phyloP scores from a whole-genome alignment of 345 rosid species.

The Lagerstroemia speciosa region DNA sequence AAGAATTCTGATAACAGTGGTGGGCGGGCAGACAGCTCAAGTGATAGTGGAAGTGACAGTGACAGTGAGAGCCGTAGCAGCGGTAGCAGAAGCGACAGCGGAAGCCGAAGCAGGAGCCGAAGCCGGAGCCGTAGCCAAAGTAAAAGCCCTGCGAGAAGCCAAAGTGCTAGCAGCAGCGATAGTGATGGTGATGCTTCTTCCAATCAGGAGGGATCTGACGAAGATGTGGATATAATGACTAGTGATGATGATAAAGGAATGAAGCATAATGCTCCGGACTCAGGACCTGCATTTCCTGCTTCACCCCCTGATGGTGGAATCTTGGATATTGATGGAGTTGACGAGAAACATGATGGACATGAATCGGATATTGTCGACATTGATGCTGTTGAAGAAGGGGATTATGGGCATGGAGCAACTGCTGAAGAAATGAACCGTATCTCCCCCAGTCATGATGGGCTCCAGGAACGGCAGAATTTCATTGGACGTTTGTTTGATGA shows the following conservation, averaged over 20 bases:
- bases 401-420: conserved; percentile 16
- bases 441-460: conserved; percentile 32
- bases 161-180: conserved; percentile 81
- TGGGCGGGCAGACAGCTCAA: conserved; percentile 58
- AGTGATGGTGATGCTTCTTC: conserved; percentile 90
- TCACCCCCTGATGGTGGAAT: conserved; percentile 24
- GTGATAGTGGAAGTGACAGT: conserved; percentile 67
- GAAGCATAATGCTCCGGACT: conserved; percentile 31
- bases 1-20: conserved; percentile 58
- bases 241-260: conserved; percentile 70
- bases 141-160: conserved; percentile 40
- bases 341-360: conserved; percentile 41
- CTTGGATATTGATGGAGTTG: conserved; percentile 23
- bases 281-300: conserved; percentile 24
- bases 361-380: conserved; percentile 42
- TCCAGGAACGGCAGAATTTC: conserved; percentile 46
- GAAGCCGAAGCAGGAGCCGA: conserved; percentile 45
- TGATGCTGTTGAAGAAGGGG: conserved; percentile 24
- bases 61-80: conserved; percentile 60
- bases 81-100: conserved; percentile 59
- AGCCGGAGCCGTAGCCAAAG: conserved; percentile 44
- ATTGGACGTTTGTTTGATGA: conserved; percentile 84
- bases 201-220: conserved; percentile 81
- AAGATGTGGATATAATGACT: conserved; percentile 85
- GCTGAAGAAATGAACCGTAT: conserved; percentile 24